Conservation (phyloP, 164 flowering plant species). For the Vitis rotundifolia region DNA sequence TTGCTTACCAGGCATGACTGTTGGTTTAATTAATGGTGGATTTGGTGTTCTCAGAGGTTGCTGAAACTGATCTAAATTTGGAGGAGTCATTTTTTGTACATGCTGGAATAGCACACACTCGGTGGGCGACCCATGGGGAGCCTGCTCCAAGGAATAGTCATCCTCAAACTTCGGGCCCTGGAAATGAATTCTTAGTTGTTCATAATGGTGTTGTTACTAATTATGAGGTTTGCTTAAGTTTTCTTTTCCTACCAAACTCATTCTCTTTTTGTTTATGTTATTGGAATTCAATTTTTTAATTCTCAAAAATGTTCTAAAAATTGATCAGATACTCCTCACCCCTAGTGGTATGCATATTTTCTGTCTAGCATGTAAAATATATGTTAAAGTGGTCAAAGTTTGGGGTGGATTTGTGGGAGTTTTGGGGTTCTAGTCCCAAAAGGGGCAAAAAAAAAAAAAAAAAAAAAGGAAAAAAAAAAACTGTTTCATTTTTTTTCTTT, state of each 20-base stretch:
- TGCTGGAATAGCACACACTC: conserved; percentile 97
- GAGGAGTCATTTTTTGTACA: conserved; percentile 77
- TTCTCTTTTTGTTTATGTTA: background rate
- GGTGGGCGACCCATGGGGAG: conserved; percentile 99
- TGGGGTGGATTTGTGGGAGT: no score
- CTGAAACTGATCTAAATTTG: conserved; percentile 59
- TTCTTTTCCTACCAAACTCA: background rate
- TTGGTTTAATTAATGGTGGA: conserved; percentile 4
- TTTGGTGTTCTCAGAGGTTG: conserved; percentile 59
- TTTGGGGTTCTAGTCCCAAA: no score
- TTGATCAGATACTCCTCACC: no score
- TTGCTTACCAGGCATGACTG: no score
- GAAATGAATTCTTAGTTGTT: conserved; percentile 90
- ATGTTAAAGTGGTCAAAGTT: no score
- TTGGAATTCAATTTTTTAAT: background rate
- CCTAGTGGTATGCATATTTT: no score
- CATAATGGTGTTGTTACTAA: conserved; percentile 96
- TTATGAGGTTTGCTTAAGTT: conserved; percentile 60
- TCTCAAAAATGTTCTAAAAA: background rate
- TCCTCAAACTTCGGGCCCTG: conserved; percentile 86
- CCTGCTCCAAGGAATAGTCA: conserved; percentile 97
- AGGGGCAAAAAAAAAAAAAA: no score
- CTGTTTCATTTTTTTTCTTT: no score
- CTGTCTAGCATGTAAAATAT: no score
- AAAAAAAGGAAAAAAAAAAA: no score